Percentiles rank a stretch among this genome's conserved stretches.
Evolutionary conservation across 2,329 filamentous ascomycete species (phyloP).

Genomic region (Venturiaceae sp.): DNA sequence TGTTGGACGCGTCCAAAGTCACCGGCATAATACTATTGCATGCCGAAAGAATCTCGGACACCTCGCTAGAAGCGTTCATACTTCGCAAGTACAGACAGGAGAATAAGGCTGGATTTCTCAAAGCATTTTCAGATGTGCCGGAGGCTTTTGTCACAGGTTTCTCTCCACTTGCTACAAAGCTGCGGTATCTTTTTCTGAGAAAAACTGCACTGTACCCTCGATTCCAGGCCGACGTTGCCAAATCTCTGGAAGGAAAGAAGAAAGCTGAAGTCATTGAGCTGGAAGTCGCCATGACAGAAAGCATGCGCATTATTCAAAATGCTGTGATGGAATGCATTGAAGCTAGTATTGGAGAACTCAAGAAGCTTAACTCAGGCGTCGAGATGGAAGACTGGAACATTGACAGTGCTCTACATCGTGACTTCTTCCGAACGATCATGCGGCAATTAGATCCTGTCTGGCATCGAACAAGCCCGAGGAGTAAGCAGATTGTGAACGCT

Average conservation of each 20-base stretch:
- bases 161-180: slow-evolving; percentile 76
- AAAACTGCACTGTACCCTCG: slow-evolving; percentile 87
- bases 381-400: slow-evolving; percentile 97
- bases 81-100: slow-evolving; percentile 86
- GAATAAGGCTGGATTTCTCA: slow-evolving; percentile 89
- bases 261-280: slow-evolving; percentile 96
- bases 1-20: slow-evolving; percentile 74
- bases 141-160: slow-evolving; percentile 87
- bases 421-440: slow-evolving; percentile 81
- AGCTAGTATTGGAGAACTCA: slow-evolving; percentile 85
- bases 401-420: slow-evolving; percentile 83
- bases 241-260: slow-evolving; percentile 79
- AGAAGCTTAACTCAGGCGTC: slow-evolving; percentile 78
- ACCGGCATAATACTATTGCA: slow-evolving; percentile 83
- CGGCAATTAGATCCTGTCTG: slow-evolving; percentile 91
- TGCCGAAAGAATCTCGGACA: slow-evolving; percentile 76
- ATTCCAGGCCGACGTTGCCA: slow-evolving; percentile 84
- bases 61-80: slow-evolving; percentile 90
- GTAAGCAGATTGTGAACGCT: slow-evolving; percentile 87
- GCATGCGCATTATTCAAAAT: slow-evolving; percentile 88
- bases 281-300: slow-evolving; percentile 90
- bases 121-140: slow-evolving; percentile 89
- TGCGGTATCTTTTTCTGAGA: slow-evolving; percentile 83
- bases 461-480: slow-evolving; percentile 94
- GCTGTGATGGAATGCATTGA: slow-evolving; percentile 95